Evolutionary conservation across 805 yeast species (phyloP), one percentile per base, ranked within the genome.

Genomic region (Myxozyma lipomycoides): DNA sequence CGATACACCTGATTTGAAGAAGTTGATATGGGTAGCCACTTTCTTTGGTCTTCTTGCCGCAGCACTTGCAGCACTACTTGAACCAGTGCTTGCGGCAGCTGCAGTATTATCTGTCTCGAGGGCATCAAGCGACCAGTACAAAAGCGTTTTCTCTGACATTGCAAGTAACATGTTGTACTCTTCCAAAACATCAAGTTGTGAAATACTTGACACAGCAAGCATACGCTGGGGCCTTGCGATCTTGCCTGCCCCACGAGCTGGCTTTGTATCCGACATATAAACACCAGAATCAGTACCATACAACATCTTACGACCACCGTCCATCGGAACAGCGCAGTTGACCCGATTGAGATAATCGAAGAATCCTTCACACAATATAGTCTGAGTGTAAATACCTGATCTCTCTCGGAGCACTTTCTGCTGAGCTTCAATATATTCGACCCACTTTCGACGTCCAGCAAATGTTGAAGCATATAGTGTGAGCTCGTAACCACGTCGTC

Each of bases 211-310:
- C 61, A 84, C 83, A 45, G 83, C 76, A 24, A 93, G 78, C 18
- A 89, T 80, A 71, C 83, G 79, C 9, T 82, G 77, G 2, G 97
- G 97, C 17, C 54, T 36, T 1, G 66, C 62, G 2, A 51, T 53
- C 12, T 32, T 30, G 4, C 47, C 47, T 3, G 45, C 40, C 9
- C 61, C 62, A 43, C 79, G 82, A 6, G 77, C 71, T n/a, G 75
- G 78, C 51, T 77, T 75, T 41, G 83, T 78, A 40, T 88, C 88
- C 40, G 93, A 81, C 41, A 88, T 79, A 74, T 84, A 93, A 2
- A 93, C 82, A 3, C 98, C 98, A 0, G 84, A 77, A 64, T 88
- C 95, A 0, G 98, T 89, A 39, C 98, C 98, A 63, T 86, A 90
- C 32, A 93, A 67, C 58, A 90, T 70, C 64, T 90, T 86, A 58